Evolutionary conservation across 139 green algal genomes (phyloP).

Genomic region (Chlamydomonas incerta): DNA sequence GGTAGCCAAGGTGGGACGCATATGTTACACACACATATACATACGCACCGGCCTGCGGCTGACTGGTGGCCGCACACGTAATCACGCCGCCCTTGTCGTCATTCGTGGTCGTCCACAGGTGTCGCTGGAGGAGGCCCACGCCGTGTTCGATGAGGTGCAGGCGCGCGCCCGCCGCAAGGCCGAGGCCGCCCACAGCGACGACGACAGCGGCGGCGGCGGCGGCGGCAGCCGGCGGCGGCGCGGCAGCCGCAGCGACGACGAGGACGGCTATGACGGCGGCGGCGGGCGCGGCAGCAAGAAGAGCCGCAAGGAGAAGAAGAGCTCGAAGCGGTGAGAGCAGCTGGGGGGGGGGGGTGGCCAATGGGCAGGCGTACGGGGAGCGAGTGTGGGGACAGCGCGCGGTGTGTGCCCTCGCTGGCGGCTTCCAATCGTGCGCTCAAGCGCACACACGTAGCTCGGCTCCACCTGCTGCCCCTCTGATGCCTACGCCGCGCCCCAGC

Average conservation of each 20-base stretch:
- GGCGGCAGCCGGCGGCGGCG: constrained; percentile 9
- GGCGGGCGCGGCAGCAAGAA: constrained; percentile 38
- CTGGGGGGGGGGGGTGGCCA: no score
- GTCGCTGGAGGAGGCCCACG: constrained; percentile 48
- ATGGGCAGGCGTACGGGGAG: no score
- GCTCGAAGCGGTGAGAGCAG: constrained; percentile 6
- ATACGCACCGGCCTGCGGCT: no score
- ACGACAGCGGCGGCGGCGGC: constrained; percentile 30
- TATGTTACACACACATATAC: no score
- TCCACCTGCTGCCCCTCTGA: no score
- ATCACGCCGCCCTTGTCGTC: background rate
- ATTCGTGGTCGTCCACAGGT: constrained; percentile 43
- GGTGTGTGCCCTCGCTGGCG: no score
- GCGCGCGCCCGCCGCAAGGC: constrained; percentile 38
- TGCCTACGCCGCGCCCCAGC: no score
- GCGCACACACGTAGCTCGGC: no score
- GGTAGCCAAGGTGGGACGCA: no score
- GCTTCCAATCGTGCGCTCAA: no score
- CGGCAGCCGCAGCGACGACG: constrained; percentile 40
- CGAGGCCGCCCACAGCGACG: constrained; percentile 44
- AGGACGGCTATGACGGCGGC: constrained; percentile 25
- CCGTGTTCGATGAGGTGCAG: constrained; percentile 68
- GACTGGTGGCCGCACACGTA: no score
- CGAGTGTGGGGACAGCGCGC: no score
- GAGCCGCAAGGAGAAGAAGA: constrained; percentile 57